Evolutionary conservation across 2,329 filamentous ascomycete genomes (phyloP).

Genomic region (Ascochyta pisi): DNA sequence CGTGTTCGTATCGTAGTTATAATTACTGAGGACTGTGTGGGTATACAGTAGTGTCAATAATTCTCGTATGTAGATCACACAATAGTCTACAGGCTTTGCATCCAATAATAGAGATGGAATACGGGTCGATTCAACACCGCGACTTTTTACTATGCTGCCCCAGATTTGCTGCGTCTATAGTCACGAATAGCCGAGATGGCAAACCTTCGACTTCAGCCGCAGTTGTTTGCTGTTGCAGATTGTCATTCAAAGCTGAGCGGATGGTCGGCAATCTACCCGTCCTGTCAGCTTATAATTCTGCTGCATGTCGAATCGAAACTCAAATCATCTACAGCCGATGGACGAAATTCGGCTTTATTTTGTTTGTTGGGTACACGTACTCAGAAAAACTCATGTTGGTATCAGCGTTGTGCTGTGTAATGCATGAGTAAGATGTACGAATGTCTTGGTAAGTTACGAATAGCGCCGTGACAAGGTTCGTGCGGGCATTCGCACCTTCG

Average conservation of each 20-base stretch:
- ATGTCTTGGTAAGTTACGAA: slow-evolving; percentile 5
- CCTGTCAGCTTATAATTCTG: slow-evolving; percentile 2
- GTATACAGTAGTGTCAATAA: slow-evolving; percentile 1
- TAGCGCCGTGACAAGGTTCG: slow-evolving; percentile 1
- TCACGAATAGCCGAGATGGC: slow-evolving; percentile 3
- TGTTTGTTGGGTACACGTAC: neutral
- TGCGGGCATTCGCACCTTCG: slow-evolving; percentile 2
- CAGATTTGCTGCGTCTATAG: slow-evolving; percentile 1
- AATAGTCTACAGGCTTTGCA: neutral
- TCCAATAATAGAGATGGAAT: slow-evolving; percentile 3
- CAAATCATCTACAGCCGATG: neutral
- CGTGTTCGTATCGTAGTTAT: too few relatives aligned
- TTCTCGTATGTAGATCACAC: slow-evolving; percentile 3
- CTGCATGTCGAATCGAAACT: neutral
- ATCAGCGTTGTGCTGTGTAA: neutral
- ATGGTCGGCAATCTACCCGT: neutral
- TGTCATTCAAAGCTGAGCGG: neutral
- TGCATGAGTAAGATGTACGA: slow-evolving; percentile 6
- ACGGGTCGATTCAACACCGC: neutral
- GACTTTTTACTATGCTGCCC: slow-evolving; percentile 3
- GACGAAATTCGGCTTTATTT: slow-evolving; percentile 2
- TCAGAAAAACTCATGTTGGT: neutral
- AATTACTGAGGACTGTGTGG: neutral
- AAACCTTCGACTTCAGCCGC: slow-evolving; percentile 6
- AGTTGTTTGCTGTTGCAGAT: neutral